These are phyloP conservation scores for Metarhizium robertsii DNA, from an alignment of 2,329 filamentous ascomycete genomes.

Conservation along the genomic window DNA sequence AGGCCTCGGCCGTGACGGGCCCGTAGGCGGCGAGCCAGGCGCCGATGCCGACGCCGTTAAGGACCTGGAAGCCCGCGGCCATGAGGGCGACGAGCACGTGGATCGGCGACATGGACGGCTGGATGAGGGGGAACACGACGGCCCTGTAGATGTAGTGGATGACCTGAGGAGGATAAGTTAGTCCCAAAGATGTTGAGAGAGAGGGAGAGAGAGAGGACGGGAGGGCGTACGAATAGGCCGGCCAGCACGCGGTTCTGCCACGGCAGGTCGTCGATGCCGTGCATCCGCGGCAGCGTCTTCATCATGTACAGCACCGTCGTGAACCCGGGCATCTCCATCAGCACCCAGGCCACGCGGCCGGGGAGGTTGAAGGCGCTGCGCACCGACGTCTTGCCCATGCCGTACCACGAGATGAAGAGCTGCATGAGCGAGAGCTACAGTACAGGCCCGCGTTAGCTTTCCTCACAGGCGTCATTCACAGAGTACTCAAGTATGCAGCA, in stretches of 20 bases:
- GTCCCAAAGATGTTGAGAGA: neutral
- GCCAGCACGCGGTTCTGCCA: constrained; percentile 73
- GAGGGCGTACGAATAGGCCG: constrained; percentile 47
- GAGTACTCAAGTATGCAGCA: no score
- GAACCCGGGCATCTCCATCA: constrained; percentile 79
- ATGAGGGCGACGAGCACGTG: constrained; percentile 57
- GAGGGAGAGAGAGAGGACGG: neutral
- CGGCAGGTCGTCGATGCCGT: constrained; percentile 52
- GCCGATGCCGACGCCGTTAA: constrained; percentile 70
- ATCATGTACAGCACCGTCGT: constrained; percentile 73
- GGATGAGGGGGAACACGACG: constrained; percentile 68
- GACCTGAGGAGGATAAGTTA: constrained; percentile 31
- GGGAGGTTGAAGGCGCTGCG: constrained; percentile 72
- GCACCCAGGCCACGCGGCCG: constrained; percentile 76
- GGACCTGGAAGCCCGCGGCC: constrained; percentile 66
- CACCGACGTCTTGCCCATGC: constrained; percentile 85
- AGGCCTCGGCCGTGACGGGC: constrained; percentile 46
- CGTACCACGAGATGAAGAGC: constrained; percentile 74
- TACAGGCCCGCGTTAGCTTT: neutral
- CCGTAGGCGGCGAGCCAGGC: constrained; percentile 79
- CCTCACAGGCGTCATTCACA: no score
- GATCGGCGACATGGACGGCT: constrained; percentile 89
- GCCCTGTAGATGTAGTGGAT: constrained; percentile 91
- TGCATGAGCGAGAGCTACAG: constrained; percentile 60
- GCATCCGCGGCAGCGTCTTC: constrained; percentile 51